phyloP scores from a whole-genome alignment of 352 stramenopile species.

The Detonula confervacea region DNA sequence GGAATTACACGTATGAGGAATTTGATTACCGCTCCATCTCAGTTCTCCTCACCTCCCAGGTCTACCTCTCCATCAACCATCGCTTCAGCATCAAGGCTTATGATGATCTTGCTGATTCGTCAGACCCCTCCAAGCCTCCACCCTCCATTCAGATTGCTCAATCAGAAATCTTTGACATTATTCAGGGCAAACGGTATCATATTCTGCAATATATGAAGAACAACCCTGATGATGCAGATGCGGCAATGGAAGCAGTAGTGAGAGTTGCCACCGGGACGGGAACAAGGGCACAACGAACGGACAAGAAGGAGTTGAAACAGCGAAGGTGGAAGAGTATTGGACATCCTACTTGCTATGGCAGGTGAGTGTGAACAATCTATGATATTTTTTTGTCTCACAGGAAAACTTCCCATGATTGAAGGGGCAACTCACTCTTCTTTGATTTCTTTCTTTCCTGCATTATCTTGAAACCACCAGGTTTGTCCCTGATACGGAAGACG shows the following conservation, averaged over 20 bases:
- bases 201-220: conserved; percentile 88
- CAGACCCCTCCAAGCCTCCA: conserved; percentile 82
- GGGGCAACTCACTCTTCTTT: no score
- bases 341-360: conserved; percentile 83
- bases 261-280: conserved; percentile 89
- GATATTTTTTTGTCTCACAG: no score
- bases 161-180: conserved; percentile 91
- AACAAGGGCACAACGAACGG: conserved; percentile 53
- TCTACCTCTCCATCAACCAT: conserved; percentile 90
- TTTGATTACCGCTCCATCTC: conserved; percentile 86
- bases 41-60: conserved; percentile 87
- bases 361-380: no score
- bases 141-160: conserved; percentile 88
- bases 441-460: no score
- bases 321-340: conserved; percentile 86
- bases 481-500: conserved; percentile 86
- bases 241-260: conserved; percentile 88
- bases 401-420: no score
- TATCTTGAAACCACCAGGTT: no score
- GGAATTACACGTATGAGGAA: conserved; percentile 88
- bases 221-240: conserved; percentile 84
- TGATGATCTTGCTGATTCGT: conserved; percentile 85
- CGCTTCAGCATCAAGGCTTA: conserved; percentile 86
- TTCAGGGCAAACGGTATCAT: conserved; percentile 88
- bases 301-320: conserved; percentile 81